Conservation (phyloP, 2,329 filamentous ascomycete genomes). For the Fusarium aywerte region DNA sequence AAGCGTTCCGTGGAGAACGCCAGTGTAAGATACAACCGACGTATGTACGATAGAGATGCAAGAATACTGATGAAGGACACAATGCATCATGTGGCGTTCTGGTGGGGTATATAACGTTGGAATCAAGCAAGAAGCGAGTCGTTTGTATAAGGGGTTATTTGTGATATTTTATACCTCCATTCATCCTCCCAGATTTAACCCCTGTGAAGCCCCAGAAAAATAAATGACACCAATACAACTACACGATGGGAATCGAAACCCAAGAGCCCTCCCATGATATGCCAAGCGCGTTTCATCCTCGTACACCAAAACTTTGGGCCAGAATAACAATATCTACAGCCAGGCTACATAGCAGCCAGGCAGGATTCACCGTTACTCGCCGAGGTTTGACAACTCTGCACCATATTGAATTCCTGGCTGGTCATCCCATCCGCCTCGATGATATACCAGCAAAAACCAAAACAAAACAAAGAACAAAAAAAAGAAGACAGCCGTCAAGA, state of each 20-base stretch:
- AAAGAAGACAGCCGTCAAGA: slow-evolving; percentile 10
- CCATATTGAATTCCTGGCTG: slow-evolving; percentile 6
- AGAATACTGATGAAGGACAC: background rate
- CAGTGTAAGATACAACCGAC: slow-evolving; percentile 14
- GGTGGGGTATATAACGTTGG: background rate
- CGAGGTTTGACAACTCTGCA: slow-evolving; percentile 4
- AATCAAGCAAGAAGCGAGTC: background rate
- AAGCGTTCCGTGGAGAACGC: background rate
- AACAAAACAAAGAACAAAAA: slow-evolving; percentile 7
- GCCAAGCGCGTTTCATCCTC: slow-evolving; percentile 40
- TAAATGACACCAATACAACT: slow-evolving; percentile 38
- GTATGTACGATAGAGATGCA: slow-evolving; percentile 20
- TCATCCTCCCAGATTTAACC: slow-evolving; percentile 18
- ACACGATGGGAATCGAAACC: slow-evolving; percentile 38
- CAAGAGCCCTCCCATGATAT: slow-evolving; percentile 40
- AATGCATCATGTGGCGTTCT: slow-evolving; percentile 21
- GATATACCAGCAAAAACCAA: slow-evolving; percentile 18
- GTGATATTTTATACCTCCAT: slow-evolving; percentile 32
- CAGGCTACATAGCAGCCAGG: slow-evolving; percentile 34
- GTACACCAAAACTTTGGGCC: slow-evolving; percentile 44
- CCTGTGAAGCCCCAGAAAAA: slow-evolving; percentile 10
- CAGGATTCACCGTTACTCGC: slow-evolving; percentile 5
- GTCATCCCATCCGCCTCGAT: background rate
- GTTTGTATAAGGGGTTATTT: slow-evolving; percentile 15
- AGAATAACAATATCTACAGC: slow-evolving; percentile 42